These are phyloP conservation scores for Barnettozyma hawaiiensis DNA, from an alignment of 1,139 yeast genomes.

Conservation along the genomic window DNA sequence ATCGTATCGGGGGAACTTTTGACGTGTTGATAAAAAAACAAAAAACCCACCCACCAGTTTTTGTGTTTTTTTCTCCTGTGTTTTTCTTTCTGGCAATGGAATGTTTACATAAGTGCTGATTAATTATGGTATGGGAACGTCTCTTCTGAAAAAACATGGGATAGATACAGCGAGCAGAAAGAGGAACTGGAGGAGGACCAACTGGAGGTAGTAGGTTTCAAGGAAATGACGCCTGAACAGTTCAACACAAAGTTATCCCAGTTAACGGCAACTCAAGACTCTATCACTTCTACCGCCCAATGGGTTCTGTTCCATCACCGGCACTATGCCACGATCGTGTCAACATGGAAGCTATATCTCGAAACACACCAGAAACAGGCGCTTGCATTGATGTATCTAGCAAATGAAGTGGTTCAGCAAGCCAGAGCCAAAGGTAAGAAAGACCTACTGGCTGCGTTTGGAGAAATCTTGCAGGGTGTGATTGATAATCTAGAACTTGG, in stretches of 20 bases:
- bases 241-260: slow-evolving; percentile 2
- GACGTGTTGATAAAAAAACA: background rate
- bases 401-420: slow-evolving; percentile 82
- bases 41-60: no score
- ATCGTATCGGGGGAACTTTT: background rate
- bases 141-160: background rate
- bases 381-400: slow-evolving; percentile 61
- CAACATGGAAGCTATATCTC: slow-evolving; percentile 53
- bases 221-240: slow-evolving; percentile 1
- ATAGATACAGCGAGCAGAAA: no score
- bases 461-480: slow-evolving; percentile 35
- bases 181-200: background rate
- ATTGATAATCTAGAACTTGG: slow-evolving; percentile 29
- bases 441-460: slow-evolving; percentile 58
- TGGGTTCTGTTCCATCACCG: slow-evolving; percentile 82
- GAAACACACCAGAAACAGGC: slow-evolving; percentile 40
- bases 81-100: no score
- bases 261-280: slow-evolving; percentile 55
- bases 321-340: slow-evolving; percentile 53
- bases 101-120: background rate
- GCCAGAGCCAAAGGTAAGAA: slow-evolving; percentile 59
- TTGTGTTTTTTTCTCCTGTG: no score
- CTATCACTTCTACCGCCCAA: slow-evolving; percentile 76
- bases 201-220: background rate
- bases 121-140: background rate